Conservation (phyloP, 768 basidiomycete genomes). For the Mycena rosella region DNA sequence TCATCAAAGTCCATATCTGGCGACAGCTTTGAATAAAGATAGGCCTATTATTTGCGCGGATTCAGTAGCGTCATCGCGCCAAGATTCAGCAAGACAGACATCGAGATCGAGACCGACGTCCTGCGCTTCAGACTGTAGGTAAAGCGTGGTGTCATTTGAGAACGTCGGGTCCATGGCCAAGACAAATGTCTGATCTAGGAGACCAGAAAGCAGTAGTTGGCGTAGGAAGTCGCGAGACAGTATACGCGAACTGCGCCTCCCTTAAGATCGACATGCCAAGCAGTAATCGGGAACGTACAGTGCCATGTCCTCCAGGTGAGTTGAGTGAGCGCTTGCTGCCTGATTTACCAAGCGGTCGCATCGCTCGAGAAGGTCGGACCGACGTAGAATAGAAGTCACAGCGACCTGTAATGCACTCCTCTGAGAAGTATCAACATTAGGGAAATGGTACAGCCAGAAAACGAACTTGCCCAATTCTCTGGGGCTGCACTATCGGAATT, state of each 20-base stretch:
- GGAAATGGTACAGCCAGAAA: background rate
- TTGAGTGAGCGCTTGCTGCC: slow-evolving; percentile 41
- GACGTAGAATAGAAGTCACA: slow-evolving; percentile 60
- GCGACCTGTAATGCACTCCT: slow-evolving; percentile 62
- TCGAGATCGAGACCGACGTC: slow-evolving; percentile 71
- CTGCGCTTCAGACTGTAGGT: slow-evolving; percentile 69
- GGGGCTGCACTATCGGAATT: slow-evolving; percentile 65
- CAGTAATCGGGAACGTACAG: slow-evolving; percentile 37
- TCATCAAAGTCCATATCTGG: slow-evolving; percentile 61
- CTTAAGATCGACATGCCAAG: slow-evolving; percentile 1
- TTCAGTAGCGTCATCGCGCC: slow-evolving; percentile 31
- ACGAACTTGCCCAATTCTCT: slow-evolving; percentile 68
- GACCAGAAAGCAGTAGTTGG: slow-evolving; percentile 63
- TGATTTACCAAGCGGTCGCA: slow-evolving; percentile 63
- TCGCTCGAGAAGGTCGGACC: slow-evolving; percentile 66
- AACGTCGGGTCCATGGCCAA: slow-evolving; percentile 65
- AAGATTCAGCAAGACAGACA: slow-evolving; percentile 51
- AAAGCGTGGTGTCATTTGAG: slow-evolving; percentile 60
- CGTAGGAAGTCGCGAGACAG: slow-evolving; percentile 66
- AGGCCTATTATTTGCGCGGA: slow-evolving; percentile 58
- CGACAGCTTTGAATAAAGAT: slow-evolving; percentile 69
- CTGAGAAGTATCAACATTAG: slow-evolving; percentile 39
- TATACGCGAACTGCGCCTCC: slow-evolving; percentile 45
- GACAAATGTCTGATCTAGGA: slow-evolving; percentile 68
- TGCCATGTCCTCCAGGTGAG: slow-evolving; percentile 45